Conservation (phyloP, 116 monocot species). For the Phalaenopsis hybrid region DNA sequence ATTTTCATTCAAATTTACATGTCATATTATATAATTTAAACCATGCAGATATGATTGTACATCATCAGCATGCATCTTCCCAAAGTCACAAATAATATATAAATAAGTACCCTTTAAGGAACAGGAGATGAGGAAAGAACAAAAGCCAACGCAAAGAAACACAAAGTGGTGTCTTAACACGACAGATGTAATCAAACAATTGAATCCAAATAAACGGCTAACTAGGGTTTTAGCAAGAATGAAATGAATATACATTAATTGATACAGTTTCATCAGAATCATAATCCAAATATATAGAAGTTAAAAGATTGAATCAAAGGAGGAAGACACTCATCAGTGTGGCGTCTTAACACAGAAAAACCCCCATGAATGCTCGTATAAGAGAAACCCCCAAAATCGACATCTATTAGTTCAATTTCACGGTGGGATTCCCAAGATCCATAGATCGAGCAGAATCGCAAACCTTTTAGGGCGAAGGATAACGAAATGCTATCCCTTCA, state of each 20-base stretch:
- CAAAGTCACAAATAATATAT: too few species aligned
- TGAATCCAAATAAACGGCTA: neutral
- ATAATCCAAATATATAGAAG: neutral
- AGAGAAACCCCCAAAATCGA: slow-evolving; percentile 10
- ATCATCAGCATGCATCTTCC: too few species aligned
- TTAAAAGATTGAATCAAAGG: slow-evolving; percentile 34
- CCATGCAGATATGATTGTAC: too few species aligned
- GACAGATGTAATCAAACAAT: too few species aligned
- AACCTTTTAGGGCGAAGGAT: slow-evolving; percentile 17
- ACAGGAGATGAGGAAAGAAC: too few species aligned
- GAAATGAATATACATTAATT: neutral
- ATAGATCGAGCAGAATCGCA: neutral
- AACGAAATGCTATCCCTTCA: slow-evolving; percentile 19
- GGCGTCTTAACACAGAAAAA: slow-evolving; percentile 73
- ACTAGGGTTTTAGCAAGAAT: neutral
- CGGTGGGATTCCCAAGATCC: neutral
- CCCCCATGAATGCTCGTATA: slow-evolving; percentile 82
- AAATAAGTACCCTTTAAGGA: too few species aligned
- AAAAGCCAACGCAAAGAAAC: too few species aligned
- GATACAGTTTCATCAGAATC: neutral
- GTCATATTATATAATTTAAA: neutral
- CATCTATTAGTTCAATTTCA: neutral
- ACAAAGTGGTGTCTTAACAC: too few species aligned
- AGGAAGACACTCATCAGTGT: slow-evolving; percentile 82
- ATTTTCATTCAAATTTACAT: too few species aligned